Evolutionary conservation across 176 grass and related monocot species (phyloP), one percentile per base, ranked within the genome.

Genomic region (Triticum monococcum): DNA sequence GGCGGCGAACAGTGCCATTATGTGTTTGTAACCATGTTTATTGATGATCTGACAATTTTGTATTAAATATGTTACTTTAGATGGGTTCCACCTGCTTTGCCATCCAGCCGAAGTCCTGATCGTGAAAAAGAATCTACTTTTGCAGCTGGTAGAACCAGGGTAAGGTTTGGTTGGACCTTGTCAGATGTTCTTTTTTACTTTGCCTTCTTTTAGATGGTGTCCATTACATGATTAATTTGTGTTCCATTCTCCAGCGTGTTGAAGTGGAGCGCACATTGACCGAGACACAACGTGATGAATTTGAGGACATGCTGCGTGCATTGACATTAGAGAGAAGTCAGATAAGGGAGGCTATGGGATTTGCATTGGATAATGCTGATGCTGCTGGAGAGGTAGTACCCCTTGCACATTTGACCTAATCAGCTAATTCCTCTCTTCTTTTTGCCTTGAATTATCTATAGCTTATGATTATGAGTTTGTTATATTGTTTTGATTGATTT

Each of bases 181-280:
- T 54, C 16, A 30, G 35, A 61, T 46, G 24, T 18, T 79, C 54
- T 57, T 57, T 46, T 41, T 57, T 68, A 22, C 16, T 89, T 26
- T 87, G 50, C 3, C 4, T 9, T 76, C 9, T 76, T 32, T 31
- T n/a, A 31, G 48, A 81, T 66, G 8, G 50, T 32, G 12, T 77
- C 54, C 65, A 78, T 60, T 86, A 72, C 48, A 87, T 64, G 22
- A 70, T 57, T 84, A 80, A 90, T 63, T 52, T 68, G 13, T 9
- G 23, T 20, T 43, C 31, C 67, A 81, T 74, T 83, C 64, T 91
- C 77, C 84, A 99, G 97, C 97, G 92, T 83, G 90, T 93, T 72
- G 97, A 99, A 90, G 90, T 99, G 84, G 97, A 99, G 72, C 94
- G 94, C 32, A 86, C 97, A 94, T 90, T 99, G 90, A 96, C 94